Percentiles rank a stretch among this genome's conserved stretches.
Evolutionary conservation across 2,329 filamentous ascomycete genomes (phyloP).

Genomic region (Botrytis porri): DNA sequence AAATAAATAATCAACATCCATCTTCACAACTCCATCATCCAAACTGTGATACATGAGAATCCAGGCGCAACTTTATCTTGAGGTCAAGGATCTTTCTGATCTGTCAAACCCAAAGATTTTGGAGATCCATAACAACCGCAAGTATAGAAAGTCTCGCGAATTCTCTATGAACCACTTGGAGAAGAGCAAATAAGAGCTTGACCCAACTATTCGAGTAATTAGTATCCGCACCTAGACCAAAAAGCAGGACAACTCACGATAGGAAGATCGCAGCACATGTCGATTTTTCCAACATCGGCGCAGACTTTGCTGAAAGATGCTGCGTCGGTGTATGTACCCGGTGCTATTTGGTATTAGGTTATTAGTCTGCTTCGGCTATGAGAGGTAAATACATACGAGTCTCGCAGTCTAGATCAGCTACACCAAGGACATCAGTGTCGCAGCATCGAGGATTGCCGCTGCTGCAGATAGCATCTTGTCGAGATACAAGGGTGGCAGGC

Average conservation of each 20-base stretch:
- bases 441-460: constrained; percentile 52
- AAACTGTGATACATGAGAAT: background rate
- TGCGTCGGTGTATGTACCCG: constrained; percentile 45
- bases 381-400: constrained; percentile 44
- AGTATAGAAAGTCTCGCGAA: too few relatives aligned
- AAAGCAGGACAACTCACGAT: constrained; percentile 34
- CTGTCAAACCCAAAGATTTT: background rate
- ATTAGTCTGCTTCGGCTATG: background rate
- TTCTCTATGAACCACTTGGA: background rate
- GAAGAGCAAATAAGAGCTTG: constrained; percentile 12
- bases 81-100: background rate
- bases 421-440: constrained; percentile 57
- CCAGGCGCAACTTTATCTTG: background rate
- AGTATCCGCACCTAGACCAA: background rate
- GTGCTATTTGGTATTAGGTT: constrained; percentile 30
- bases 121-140: background rate
- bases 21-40: background rate
- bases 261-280: constrained; percentile 56
- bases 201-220: background rate
- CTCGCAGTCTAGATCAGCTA: constrained; percentile 56
- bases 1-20: background rate
- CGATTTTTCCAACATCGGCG: constrained; percentile 35
- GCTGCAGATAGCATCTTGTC: constrained; percentile 1
- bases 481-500: constrained; percentile 27
- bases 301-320: constrained; percentile 35